Conservation (phyloP, 2,329 filamentous ascomycete species). For the Aspergillus sojae region DNA sequence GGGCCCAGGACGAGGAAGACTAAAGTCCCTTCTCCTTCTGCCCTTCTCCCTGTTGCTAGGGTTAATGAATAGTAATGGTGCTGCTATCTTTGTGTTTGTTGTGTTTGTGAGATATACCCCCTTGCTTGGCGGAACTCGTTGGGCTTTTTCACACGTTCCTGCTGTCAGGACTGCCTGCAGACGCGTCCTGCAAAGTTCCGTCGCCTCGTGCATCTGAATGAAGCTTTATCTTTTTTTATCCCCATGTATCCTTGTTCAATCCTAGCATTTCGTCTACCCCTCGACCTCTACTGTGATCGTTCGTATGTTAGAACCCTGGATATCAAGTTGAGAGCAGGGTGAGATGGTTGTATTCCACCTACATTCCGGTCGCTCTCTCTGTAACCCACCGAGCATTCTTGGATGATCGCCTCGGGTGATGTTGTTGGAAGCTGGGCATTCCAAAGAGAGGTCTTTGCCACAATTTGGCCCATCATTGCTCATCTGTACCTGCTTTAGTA, state of each 20-base stretch:
- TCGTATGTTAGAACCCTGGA: constrained; percentile 18
- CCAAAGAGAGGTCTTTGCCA: constrained; percentile 35
- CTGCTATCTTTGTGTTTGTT: constrained; percentile 22
- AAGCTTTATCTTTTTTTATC: constrained; percentile 24
- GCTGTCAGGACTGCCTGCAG: constrained; percentile 33
- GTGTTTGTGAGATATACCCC: constrained; percentile 25
- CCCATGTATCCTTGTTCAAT: constrained; percentile 21
- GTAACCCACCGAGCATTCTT: constrained; percentile 38
- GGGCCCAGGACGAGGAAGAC: constrained; percentile 66
- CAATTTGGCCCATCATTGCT: constrained; percentile 25
- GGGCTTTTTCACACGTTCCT: constrained; percentile 39
- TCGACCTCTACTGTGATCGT: constrained; percentile 20
- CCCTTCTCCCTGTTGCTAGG: constrained; percentile 37
- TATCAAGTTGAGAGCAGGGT: constrained; percentile 19
- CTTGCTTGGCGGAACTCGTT: constrained; percentile 33
- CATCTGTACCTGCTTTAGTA: constrained; percentile 26
- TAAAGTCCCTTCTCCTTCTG: constrained; percentile 31
- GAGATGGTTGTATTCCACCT: constrained; percentile 18
- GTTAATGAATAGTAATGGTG: constrained; percentile 25
- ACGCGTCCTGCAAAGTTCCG: constrained; percentile 30
- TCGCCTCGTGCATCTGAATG: constrained; percentile 31
- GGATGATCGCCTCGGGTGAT: constrained; percentile 21
- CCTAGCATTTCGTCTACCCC: constrained; percentile 20
- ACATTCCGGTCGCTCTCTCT: constrained; percentile 36
- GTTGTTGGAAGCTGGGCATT: constrained; percentile 36